Evolutionary conservation across 2,329 filamentous ascomycete species (phyloP).

Genomic region (Nemania sp.): DNA sequence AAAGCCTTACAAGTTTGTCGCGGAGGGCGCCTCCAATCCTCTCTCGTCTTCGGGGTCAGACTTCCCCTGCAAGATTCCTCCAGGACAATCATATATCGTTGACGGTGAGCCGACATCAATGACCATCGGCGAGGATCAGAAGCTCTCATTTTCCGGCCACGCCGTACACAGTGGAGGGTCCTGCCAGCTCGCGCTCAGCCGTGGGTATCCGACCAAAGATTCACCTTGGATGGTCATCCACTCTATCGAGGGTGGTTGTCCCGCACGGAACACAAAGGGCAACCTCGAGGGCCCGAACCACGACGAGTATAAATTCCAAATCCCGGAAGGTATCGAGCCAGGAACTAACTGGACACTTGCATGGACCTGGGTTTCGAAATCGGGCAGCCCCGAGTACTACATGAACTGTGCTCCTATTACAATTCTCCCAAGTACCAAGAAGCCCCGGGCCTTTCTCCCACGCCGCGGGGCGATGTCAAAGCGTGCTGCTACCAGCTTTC

Average conservation of each 20-base stretch:
- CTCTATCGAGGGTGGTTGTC: slow-evolving; percentile 72
- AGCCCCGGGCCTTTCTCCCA: slow-evolving; percentile 19
- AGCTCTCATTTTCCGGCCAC: slow-evolving; percentile 17
- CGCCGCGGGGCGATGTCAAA: slow-evolving; percentile 26
- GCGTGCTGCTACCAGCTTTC: slow-evolving; percentile 48
- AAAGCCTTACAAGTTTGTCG: slow-evolving; percentile 51
- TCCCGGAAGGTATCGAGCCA: slow-evolving; percentile 62
- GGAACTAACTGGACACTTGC: slow-evolving; percentile 68
- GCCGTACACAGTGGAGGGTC: slow-evolving; percentile 67
- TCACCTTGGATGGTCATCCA: slow-evolving; percentile 72
- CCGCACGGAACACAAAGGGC: slow-evolving; percentile 53
- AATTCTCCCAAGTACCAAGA: slow-evolving; percentile 46
- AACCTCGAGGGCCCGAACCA: slow-evolving; percentile 52
- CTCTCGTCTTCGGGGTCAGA: slow-evolving; percentile 58
- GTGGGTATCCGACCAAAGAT: slow-evolving; percentile 60
- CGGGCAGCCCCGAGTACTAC: slow-evolving; percentile 74
- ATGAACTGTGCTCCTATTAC: slow-evolving; percentile 73
- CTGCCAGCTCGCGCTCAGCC: slow-evolving; percentile 73
- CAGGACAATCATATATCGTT: slow-evolving; percentile 44
- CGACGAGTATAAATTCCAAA: slow-evolving; percentile 58
- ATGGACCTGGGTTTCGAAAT: slow-evolving; percentile 74
- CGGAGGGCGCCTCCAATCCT: slow-evolving; percentile 59
- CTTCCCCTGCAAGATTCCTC: slow-evolving; percentile 70
- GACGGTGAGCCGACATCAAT: slow-evolving; percentile 54
- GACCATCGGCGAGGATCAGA: slow-evolving; percentile 53